Evolutionary conservation across 139 green algal species (phyloP).

Genomic region (Gonium pectorale): DNA sequence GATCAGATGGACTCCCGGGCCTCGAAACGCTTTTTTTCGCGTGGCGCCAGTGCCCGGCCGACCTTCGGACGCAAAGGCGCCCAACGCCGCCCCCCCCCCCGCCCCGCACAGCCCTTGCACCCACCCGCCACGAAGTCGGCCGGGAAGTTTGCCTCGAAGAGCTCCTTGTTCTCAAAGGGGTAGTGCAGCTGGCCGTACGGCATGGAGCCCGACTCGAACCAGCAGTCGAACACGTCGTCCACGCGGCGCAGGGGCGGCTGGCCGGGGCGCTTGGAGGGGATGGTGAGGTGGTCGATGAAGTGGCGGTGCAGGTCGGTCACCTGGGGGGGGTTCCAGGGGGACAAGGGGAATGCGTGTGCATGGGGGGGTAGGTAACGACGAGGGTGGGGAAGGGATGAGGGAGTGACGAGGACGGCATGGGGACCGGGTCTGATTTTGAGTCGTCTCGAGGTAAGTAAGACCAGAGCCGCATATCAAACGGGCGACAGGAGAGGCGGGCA

Average conservation of each 20-base stretch:
- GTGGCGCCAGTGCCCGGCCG: too few relatives aligned
- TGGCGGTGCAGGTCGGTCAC: conserved; percentile 97
- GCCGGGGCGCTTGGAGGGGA: conserved; percentile 77
- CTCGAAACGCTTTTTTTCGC: too few relatives aligned
- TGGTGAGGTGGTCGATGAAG: conserved; percentile 98
- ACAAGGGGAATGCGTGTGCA: background rate
- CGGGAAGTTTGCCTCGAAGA: conserved; percentile 94
- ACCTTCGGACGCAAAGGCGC: too few relatives aligned
- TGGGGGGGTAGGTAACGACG: background rate
- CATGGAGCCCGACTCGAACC: conserved; percentile 98
- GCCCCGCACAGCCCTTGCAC: background rate
- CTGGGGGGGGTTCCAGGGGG: conserved; percentile 38
- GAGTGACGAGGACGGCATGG: too few relatives aligned
- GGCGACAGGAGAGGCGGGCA: too few relatives aligned
- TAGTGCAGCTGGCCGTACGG: conserved; percentile 98
- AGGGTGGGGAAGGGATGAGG: too few relatives aligned
- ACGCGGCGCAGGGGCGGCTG: conserved; percentile 78
- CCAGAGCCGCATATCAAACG: too few relatives aligned
- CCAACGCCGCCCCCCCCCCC: too few relatives aligned
- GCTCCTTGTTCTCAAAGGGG: conserved; percentile 98
- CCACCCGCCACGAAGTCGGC: conserved; percentile 93
- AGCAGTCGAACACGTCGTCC: conserved; percentile 99
- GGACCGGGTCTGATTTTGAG: too few relatives aligned
- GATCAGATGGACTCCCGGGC: too few relatives aligned
- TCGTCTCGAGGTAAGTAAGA: too few relatives aligned